phyloP scores from a whole-genome alignment of 164 flowering plant species.

The Berberis vulgaris region DNA sequence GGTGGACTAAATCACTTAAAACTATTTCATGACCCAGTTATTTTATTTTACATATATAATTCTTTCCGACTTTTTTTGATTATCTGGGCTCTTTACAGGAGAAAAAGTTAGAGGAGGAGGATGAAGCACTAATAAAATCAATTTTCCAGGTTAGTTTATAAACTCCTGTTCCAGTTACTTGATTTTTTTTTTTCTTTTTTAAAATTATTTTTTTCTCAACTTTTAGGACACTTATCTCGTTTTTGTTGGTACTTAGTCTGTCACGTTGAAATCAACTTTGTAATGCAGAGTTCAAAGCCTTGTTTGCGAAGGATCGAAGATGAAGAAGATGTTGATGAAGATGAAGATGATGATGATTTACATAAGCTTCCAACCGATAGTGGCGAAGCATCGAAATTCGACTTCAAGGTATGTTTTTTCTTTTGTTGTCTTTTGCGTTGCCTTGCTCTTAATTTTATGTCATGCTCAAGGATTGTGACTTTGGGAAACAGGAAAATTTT shows the following conservation, averaged over 20 bases:
- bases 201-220: neutral
- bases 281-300: constrained; percentile 34
- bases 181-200: neutral
- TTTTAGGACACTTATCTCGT: neutral
- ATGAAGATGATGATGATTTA: constrained; percentile 42
- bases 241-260: neutral
- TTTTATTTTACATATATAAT: neutral
- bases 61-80: constrained; percentile 1
- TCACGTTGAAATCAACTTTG: too few relatives aligned
- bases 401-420: constrained; percentile 26
- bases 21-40: neutral
- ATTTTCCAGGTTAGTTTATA: constrained; percentile 43
- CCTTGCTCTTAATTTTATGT: too few relatives aligned
- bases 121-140: constrained; percentile 75
- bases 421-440: too few relatives aligned
- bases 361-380: constrained; percentile 9
- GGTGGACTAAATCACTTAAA: neutral
- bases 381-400: constrained; percentile 17
- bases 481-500: too few relatives aligned
- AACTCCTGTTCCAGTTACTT: neutral
- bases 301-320: constrained; percentile 44
- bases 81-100: constrained; percentile 31
- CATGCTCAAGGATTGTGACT: too few relatives aligned
- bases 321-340: constrained; percentile 40
- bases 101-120: constrained; percentile 64